Conservation (phyloP, 352 stramenopile species). For the Phytopythium mirpurense region DNA sequence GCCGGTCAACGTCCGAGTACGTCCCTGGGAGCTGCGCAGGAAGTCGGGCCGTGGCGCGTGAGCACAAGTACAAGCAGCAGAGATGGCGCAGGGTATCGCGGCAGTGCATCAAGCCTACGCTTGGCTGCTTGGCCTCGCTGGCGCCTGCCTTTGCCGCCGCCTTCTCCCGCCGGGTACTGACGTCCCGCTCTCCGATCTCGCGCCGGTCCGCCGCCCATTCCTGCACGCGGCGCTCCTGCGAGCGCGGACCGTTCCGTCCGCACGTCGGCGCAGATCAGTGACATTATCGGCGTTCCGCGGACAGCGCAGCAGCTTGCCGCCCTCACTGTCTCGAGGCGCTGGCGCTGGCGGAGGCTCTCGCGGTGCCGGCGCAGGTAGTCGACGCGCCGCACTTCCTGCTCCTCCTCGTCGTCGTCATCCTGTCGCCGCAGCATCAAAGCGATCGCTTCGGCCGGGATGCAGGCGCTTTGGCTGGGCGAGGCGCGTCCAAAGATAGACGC, state of each 20-base stretch:
- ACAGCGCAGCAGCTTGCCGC: too few relatives aligned
- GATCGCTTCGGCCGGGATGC: too few relatives aligned
- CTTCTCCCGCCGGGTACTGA: constrained; percentile 16
- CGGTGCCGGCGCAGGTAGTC: constrained; percentile 39
- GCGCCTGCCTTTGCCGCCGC: not conserved
- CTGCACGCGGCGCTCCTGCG: constrained; percentile 29
- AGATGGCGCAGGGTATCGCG: too few relatives aligned
- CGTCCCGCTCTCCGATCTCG: constrained; percentile 23
- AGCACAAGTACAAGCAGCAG: too few relatives aligned
- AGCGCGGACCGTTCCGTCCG: not conserved
- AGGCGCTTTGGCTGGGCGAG: not conserved
- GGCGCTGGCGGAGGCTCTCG: constrained; percentile 42
- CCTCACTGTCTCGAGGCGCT: constrained; percentile 53
- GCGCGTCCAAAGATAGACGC: not conserved
- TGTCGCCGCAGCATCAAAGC: constrained; percentile 13
- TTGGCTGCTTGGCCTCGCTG: not conserved
- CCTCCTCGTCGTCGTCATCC: constrained; percentile 32
- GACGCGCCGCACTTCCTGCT: constrained; percentile 35
- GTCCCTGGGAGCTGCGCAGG: constrained; percentile 20
- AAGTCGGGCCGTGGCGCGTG: too few relatives aligned
- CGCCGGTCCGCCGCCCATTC: constrained; percentile 20
- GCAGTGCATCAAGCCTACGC: too few relatives aligned
- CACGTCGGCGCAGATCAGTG: too few relatives aligned
- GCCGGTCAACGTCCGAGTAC: constrained; percentile 44
- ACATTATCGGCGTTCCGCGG: too few relatives aligned